Evolutionary conservation across 2,329 filamentous ascomycete genomes (phyloP).

Genomic region (Cladobotryum protrusum): DNA sequence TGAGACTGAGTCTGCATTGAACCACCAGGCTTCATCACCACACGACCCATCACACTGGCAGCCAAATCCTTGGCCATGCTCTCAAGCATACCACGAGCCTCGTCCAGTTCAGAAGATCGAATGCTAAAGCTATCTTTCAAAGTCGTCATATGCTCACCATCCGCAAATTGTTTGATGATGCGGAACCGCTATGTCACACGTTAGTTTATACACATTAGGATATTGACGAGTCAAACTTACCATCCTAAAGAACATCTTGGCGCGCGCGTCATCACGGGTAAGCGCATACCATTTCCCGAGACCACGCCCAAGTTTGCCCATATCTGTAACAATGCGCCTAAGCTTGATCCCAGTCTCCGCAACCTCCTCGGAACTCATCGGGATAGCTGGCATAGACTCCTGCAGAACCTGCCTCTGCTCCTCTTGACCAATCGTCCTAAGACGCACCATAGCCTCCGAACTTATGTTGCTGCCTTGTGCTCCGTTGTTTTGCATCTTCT

Average conservation of each 20-base stretch:
- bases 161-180: slow-evolving; percentile 47
- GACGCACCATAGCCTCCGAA: slow-evolving; percentile 22
- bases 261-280: slow-evolving; percentile 43
- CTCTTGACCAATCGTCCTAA: slow-evolving; percentile 33
- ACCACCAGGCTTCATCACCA: slow-evolving; percentile 20
- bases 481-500: slow-evolving; percentile 20
- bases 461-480: slow-evolving; percentile 11
- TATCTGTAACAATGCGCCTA: slow-evolving; percentile 33
- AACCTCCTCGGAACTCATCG: slow-evolving; percentile 40
- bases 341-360: slow-evolving; percentile 40
- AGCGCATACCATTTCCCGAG: slow-evolving; percentile 43
- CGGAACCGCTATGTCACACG: slow-evolving; percentile 41
- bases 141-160: slow-evolving; percentile 40
- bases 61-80: slow-evolving; percentile 46
- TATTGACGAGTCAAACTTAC: slow-evolving; percentile 33
- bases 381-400: slow-evolving; percentile 39
- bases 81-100: slow-evolving; percentile 41
- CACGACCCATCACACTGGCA: slow-evolving; percentile 23
- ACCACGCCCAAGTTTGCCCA: slow-evolving; percentile 39
- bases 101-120: slow-evolving; percentile 43
- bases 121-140: slow-evolving; percentile 48
- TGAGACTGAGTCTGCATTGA: slow-evolving; percentile 14
- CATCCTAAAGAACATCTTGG: slow-evolving; percentile 46
- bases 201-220: slow-evolving; percentile 24
- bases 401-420: slow-evolving; percentile 33